These are phyloP conservation scores for Moniliella sp. DNA, from an alignment of 1,284 basidiomycete genomes.

Conservation along the genomic window DNA sequence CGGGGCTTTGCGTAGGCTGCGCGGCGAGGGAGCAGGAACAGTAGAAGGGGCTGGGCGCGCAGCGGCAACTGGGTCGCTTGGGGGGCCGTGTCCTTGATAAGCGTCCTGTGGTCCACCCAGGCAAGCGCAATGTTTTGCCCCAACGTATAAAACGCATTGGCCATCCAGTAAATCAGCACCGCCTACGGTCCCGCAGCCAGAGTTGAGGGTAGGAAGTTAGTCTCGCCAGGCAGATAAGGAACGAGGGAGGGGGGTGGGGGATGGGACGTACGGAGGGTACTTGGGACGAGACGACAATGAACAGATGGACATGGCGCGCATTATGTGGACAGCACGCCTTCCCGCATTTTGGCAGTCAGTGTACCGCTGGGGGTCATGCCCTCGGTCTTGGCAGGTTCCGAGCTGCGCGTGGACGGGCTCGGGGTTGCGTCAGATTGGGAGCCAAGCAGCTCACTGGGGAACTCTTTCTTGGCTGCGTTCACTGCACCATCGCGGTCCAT, in stretches of 20 bases:
- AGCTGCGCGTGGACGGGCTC: constrained; percentile 1
- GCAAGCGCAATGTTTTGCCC: too few species aligned
- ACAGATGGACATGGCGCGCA: constrained; percentile 47
- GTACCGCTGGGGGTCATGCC: background rate
- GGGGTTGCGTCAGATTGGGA: background rate
- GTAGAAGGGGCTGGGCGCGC: too few species aligned
- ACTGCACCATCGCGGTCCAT: background rate
- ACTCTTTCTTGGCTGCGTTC: background rate
- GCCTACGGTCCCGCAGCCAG: constrained; percentile 39
- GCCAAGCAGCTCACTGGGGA: too few species aligned
- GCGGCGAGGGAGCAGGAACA: too few species aligned
- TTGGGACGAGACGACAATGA: constrained; percentile 54
- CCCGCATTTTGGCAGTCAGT: constrained; percentile 5
- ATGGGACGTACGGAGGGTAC: constrained; percentile 50
- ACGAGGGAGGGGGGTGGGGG: background rate
- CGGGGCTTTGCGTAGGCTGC: too few species aligned
- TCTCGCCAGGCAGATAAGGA: background rate
- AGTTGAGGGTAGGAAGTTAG: background rate
- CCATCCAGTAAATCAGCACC: constrained; percentile 59
- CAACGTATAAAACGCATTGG: constrained; percentile 57
- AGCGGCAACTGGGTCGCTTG: too few species aligned
- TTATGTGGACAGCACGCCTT: constrained; percentile 42
- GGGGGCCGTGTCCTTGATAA: too few species aligned
- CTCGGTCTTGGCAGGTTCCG: background rate
- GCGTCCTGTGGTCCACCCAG: too few species aligned